Conservation (phyloP, 2,329 filamentous ascomycete species). For the Amauroascus niger region DNA sequence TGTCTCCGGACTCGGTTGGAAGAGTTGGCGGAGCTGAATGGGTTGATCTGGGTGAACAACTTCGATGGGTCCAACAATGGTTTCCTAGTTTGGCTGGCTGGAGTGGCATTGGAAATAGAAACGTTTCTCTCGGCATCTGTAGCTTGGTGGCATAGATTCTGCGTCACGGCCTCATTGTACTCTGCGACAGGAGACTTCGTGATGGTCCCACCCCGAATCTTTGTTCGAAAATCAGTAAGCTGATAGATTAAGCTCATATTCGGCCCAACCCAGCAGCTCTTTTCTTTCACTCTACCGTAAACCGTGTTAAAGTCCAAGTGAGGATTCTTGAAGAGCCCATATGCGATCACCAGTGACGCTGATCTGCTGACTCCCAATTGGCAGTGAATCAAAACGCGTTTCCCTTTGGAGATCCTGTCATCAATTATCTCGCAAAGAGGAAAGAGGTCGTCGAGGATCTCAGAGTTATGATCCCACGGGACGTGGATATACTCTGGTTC, state of each 20-base stretch:
- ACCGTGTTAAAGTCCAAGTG: constrained; percentile 55
- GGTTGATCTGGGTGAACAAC: constrained; percentile 14
- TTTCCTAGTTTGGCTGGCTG: neutral
- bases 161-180: neutral
- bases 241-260: constrained; percentile 63
- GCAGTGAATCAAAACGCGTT: constrained; percentile 55
- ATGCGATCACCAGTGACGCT: constrained; percentile 56
- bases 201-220: constrained; percentile 19
- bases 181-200: neutral
- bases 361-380: constrained; percentile 57
- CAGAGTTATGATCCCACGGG: constrained; percentile 58
- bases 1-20: constrained; percentile 25
- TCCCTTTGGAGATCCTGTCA: constrained; percentile 47
- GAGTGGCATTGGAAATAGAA: neutral
- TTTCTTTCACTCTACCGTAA: constrained; percentile 53
- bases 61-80: constrained; percentile 7
- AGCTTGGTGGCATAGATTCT: neutral
- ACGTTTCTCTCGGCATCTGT: neutral
- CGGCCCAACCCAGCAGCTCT: constrained; percentile 58
- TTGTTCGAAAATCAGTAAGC: constrained; percentile 51
- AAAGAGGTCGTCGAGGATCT: constrained; percentile 54
- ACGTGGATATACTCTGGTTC: constrained; percentile 57
- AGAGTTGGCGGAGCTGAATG: constrained; percentile 11
- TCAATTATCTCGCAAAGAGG: constrained; percentile 54
- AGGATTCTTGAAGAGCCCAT: constrained; percentile 55